A percentile compares a stretch with the other conserved stretches of the same genome.
phyloP scores from a whole-genome alignment of 1,284 basidiomycete genomes.

The Cryptococcus sp. region DNA sequence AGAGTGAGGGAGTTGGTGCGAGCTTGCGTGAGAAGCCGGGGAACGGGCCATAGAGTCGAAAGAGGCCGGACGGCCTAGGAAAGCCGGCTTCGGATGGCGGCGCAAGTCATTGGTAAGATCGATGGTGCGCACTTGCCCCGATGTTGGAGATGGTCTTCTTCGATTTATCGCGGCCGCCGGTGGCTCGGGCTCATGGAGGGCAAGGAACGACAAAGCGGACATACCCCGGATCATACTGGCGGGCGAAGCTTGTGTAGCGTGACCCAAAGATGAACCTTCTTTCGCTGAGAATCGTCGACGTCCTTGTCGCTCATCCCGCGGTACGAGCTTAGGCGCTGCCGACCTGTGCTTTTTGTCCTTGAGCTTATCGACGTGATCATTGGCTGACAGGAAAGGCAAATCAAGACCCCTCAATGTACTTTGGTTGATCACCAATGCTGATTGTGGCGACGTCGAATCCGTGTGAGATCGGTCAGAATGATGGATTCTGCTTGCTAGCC shows the following conservation, averaged over 20 bases:
- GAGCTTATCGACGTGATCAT: background rate
- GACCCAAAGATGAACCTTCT: background rate
- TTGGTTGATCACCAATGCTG: background rate
- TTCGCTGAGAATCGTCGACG: too few species aligned
- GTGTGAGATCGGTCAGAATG: background rate
- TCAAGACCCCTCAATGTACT: background rate
- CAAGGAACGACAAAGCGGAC: constrained; percentile 21
- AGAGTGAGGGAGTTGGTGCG: background rate
- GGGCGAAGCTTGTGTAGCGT: background rate
- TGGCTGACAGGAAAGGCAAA: background rate
- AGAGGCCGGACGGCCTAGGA: background rate
- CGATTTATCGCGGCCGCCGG: background rate
- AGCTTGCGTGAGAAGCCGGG: background rate
- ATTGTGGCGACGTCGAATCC: background rate
- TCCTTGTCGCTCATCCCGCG: background rate
- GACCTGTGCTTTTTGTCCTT: background rate
- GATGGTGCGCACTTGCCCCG: background rate
- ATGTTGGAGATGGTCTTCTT: background rate
- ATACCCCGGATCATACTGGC: background rate
- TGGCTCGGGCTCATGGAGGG: constrained; percentile 13
- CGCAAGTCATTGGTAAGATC: background rate
- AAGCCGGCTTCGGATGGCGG: background rate
- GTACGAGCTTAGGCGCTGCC: background rate
- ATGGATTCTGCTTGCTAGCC: background rate
- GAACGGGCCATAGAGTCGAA: background rate